Base-by-base conservation (phyloP, 2,329 filamentous ascomycete genomes). In the Aspergillus brasiliensis region DNA sequence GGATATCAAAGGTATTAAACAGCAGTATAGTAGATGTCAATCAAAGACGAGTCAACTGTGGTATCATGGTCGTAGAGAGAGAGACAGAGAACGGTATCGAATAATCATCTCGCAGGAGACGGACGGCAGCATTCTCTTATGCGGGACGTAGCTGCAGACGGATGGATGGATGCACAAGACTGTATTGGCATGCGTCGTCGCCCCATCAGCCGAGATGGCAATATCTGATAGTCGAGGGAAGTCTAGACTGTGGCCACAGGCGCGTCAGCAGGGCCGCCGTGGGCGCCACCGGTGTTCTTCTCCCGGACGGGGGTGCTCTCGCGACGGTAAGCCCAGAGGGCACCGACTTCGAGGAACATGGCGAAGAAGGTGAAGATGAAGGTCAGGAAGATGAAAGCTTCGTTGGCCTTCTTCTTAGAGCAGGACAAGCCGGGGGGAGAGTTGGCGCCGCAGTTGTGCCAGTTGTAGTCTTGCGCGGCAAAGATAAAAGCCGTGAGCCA, bases 401-500 rank as follows among this genome's bases (percentile, higher is more conserved):
- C 74, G 47, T 73, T 77, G 19, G 78, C 73, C 51, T 71, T 68
- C 67, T 81, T 81, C 37, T 69, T 65, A 8, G 63, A 62, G 67
- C 78, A 81, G 28, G 56, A 49, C 15, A 72, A 56, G 46, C 68
- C 69, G 1, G 70, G 68, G 1, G 79, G 78, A 3, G 73, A 61
- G 51, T 72, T 67, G 27, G 62, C 42, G 55, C 34, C 61, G 67
- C 78, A 80, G 34, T 66, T 42, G 15, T 65, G 42, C 53, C 63
- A 58, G 64, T 71, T 69, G 65, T 81, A 82, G 72, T 80, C 78
- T 68, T 81, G 74, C 4, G 79, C 75, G 1, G 78, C 66, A 70
- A 82, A 81, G 65, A 82, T 78, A 67, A 81, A 81, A 17, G 78
- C 71, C 1, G 80, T 81, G 67, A 82, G 74, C 79, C 79, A 82